Base-by-base conservation (phyloP, 2,329 filamentous ascomycete genomes). In the Ceratocystis cacaofunesta region DNA sequence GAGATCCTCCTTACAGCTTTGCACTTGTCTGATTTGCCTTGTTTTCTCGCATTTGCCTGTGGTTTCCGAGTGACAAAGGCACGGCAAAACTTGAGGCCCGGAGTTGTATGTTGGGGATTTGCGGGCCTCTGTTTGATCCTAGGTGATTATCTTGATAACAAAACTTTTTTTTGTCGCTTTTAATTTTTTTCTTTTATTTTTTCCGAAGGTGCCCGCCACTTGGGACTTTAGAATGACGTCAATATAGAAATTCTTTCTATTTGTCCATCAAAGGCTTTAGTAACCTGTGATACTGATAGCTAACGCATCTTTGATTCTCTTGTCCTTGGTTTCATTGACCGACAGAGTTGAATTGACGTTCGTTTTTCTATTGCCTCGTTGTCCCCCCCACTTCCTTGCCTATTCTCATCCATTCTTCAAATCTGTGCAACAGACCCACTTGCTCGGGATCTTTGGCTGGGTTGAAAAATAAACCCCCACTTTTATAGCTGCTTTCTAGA, bases 401-500 rank as follows among this genome's bases (percentile, higher is more conserved):
- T 3, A 36, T 57, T 57, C 52, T 30, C 52, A 57, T 57, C 52
- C 25, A 57, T 58, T 58, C 52, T 58, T 58, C 52, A 28, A 19
- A 50, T 30, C 61, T 50, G 61, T 62, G 43, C 44, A 46, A 62
- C 44, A 62, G 28, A 36, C 61, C 58, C 63, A 52, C 62, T 52
- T 30, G 36, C 41, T 50, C 63, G 63, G 62, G 55, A 64, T 55
- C 43, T 64, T 64, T 25, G 44, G 41, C 15, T 58, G 52, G 32
- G 36, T 41, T 41, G 36, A 41, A 41, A 41, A 41, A 41, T 25
- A 2, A 22, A 7, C 4, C 7, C 22, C 65, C 65, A 61, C 25
- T 32, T 55, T 55, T 61, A 4, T 12, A 12, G 25, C 10, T 64
- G 65, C 12, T 41, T 55, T 62, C 36, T 67, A 67, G 65, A 64